Percentiles rank a stretch among this genome's conserved stretches.
Evolutionary conservation across 1,284 basidiomycete species (phyloP).

Genomic region (Sporisorium exsertum): DNA sequence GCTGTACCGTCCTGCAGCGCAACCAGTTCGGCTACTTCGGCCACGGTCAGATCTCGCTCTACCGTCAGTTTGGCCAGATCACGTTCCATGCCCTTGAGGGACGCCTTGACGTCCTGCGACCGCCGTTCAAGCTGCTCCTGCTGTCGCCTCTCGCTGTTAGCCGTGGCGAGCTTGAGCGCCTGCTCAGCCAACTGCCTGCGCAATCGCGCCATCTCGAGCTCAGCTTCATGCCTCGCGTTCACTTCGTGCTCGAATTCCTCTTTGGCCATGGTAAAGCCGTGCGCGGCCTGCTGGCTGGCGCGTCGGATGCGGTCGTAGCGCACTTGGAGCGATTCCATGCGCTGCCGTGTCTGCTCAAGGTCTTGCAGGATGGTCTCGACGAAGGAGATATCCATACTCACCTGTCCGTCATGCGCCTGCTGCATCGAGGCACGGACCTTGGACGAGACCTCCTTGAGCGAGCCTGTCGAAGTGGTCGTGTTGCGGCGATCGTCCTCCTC

Average conservation of each 20-base stretch:
- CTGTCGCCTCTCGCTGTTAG: constrained; percentile 79
- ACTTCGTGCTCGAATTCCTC: constrained; percentile 93
- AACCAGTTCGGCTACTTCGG: constrained; percentile 90
- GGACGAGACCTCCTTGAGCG: constrained; percentile 56
- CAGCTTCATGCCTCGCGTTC: constrained; percentile 85
- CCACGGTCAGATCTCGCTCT: constrained; percentile 89
- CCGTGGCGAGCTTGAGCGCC: constrained; percentile 82
- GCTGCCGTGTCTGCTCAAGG: constrained; percentile 77
- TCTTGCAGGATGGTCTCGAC: constrained; percentile 79
- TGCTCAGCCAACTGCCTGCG: constrained; percentile 88
- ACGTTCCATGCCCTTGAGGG: constrained; percentile 81
- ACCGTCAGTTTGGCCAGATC: constrained; percentile 87
- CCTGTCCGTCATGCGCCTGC: constrained; percentile 74
- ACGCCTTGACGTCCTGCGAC: constrained; percentile 82
- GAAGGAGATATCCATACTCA: constrained; percentile 80
- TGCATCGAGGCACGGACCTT: constrained; percentile 77
- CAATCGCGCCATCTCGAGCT: constrained; percentile 87
- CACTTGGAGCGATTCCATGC: constrained; percentile 77
- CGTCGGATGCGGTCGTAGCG: constrained; percentile 85
- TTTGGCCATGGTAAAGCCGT: constrained; percentile 89
- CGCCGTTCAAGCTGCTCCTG: constrained; percentile 82
- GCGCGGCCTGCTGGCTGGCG: constrained; percentile 86
- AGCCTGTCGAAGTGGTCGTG: constrained; percentile 12
- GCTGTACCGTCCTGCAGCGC: constrained; percentile 74
- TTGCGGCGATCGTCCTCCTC: constrained; percentile 22